Conservation (phyloP, 139 green algal species). For the Pedinophyceae sp. region DNA sequence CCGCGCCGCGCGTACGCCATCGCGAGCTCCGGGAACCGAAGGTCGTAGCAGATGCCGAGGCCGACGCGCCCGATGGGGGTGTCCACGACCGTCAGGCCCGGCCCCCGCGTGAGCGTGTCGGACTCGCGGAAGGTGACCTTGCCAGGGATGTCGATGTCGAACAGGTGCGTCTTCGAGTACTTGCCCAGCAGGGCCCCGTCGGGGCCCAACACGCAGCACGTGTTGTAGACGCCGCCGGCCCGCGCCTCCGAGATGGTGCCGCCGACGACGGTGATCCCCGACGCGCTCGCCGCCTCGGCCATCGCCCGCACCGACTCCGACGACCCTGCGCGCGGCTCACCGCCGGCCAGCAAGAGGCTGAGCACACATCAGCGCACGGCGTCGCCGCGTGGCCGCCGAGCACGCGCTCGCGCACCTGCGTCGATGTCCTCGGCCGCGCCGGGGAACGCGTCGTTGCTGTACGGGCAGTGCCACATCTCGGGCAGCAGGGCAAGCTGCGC, state of each 20-base stretch:
- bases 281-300: conserved; percentile 8
- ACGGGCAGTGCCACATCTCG: conserved; percentile 96
- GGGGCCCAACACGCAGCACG: conserved; percentile 75
- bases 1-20: conserved; percentile 61
- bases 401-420: conserved; percentile 15
- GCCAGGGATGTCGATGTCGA: conserved; percentile 98
- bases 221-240: conserved; percentile 86
- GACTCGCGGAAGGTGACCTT: conserved; percentile 95
- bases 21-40: conserved; percentile 90
- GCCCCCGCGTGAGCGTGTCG: conserved; percentile 61
- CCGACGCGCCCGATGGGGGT: conserved; percentile 67
- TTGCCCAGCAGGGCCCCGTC: conserved; percentile 63
- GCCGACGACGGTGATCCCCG: conserved; percentile 40
- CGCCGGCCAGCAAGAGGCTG: neutral
- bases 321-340: too few species aligned
- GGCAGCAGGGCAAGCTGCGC: conserved; percentile 12
- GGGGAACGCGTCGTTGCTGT: conserved; percentile 88
- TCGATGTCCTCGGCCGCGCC: conserved; percentile 81
- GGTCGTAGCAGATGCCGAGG: conserved; percentile 96
- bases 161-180: conserved; percentile 80
- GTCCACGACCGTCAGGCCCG: conserved; percentile 58
- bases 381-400: neutral
- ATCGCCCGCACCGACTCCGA: neutral
- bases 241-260: conserved; percentile 66
- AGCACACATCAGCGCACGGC: neutral